Evolutionary conservation across 257 asterid species (phyloP).

Genomic region (Gentiana straminea): DNA sequence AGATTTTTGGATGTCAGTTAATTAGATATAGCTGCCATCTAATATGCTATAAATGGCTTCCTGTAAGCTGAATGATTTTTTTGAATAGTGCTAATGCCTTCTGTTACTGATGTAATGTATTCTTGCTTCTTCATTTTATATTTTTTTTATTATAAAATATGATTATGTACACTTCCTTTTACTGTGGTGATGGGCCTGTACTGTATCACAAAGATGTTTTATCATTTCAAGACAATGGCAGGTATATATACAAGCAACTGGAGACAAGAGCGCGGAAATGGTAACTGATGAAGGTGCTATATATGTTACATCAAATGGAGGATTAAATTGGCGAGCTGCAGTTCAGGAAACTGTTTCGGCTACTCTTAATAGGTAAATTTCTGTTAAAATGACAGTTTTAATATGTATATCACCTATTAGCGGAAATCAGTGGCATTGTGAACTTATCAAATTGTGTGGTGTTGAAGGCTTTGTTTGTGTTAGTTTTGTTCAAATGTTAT

Average conservation of each 20-base stretch:
- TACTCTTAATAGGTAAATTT: constrained; percentile 74
- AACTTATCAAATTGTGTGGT: constrained; percentile 3
- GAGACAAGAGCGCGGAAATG: constrained; percentile 89
- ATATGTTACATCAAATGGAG: constrained; percentile 80
- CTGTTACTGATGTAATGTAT: too few relatives aligned
- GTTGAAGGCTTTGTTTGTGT: too few relatives aligned
- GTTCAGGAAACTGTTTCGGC: constrained; percentile 97
- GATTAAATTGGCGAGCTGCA: constrained; percentile 99
- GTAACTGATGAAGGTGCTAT: constrained; percentile 97
- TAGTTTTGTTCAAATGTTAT: too few relatives aligned
- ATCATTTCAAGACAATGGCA: constrained; percentile 26
- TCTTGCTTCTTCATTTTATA: too few relatives aligned
- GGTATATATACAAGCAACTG: constrained; percentile 79
- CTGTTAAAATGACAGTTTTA: not conserved
- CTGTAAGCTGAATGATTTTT: too few relatives aligned
- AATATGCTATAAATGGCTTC: too few relatives aligned
- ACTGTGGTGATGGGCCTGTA: not conserved
- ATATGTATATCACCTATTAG: not conserved
- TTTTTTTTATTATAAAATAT: too few relatives aligned
- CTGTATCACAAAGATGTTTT: not conserved
- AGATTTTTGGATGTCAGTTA: not conserved
- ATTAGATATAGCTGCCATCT: too few relatives aligned
- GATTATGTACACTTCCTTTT: not conserved
- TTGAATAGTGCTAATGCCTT: too few relatives aligned
- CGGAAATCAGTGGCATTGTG: not conserved